These are phyloP conservation scores for Candida coquimbonensis DNA, from an alignment of 805 yeast species.

Conservation along the genomic window DNA sequence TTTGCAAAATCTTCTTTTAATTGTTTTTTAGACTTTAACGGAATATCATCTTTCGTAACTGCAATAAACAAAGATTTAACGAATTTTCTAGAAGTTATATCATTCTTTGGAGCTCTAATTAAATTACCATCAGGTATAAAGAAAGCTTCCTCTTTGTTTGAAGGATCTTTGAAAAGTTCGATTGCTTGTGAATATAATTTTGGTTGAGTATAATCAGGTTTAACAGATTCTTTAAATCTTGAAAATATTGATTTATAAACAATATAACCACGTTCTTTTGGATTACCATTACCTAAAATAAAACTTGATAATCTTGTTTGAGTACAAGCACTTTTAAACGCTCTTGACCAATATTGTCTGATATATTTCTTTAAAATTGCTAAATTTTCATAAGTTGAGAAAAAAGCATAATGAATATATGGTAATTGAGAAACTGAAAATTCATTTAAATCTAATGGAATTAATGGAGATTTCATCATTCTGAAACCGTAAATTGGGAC, in stretches of 20 bases:
- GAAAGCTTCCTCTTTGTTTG: conserved; percentile 38
- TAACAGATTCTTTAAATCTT: conserved; percentile 29
- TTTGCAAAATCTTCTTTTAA: conserved; percentile 25
- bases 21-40: conserved; percentile 33
- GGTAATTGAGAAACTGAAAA: not conserved
- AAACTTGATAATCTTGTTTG: conserved; percentile 75
- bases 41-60: conserved; percentile 72
- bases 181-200: conserved; percentile 40
- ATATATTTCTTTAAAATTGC: conserved; percentile 27
- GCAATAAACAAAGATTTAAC: conserved; percentile 67
- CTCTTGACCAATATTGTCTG: conserved; percentile 53
- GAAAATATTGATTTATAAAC: conserved; percentile 46
- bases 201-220: conserved; percentile 56
- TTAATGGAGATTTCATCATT: conserved; percentile 10
- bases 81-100: conserved; percentile 60
- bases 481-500: conserved; percentile 20
- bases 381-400: conserved; percentile 1
- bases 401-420: not conserved
- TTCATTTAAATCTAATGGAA: conserved; percentile 12
- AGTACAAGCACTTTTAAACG: conserved; percentile 48
- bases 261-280: conserved; percentile 65
- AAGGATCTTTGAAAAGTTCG: conserved; percentile 30
- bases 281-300: conserved; percentile 52
- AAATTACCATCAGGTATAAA: conserved; percentile 77
- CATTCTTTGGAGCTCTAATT: conserved; percentile 83